Conservation (phyloP, 257 asterid species). For the Thymus quinquecostatus region DNA sequence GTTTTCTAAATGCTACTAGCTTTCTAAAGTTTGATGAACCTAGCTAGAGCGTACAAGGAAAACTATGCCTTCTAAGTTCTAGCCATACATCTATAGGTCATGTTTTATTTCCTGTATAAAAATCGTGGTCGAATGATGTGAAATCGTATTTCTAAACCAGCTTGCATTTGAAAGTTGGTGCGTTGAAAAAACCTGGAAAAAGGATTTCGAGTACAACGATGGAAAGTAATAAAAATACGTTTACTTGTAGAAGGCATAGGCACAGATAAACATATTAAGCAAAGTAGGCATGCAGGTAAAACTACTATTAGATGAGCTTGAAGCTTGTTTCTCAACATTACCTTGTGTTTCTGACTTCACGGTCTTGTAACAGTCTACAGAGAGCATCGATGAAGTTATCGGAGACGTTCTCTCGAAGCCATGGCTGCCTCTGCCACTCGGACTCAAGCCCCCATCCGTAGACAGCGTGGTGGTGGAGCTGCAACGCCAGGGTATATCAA, state of each 20-base stretch:
- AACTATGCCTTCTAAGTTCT: background rate
- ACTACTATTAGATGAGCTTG: background rate
- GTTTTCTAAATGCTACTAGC: background rate
- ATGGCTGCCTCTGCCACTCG: slow-evolving; percentile 93
- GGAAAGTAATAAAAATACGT: background rate
- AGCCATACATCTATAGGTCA: background rate
- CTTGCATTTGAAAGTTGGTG: background rate
- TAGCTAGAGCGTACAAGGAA: background rate
- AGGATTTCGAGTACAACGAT: background rate
- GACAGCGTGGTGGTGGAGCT: slow-evolving; percentile 78
- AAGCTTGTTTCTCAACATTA: slow-evolving; percentile 8
- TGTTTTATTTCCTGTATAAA: background rate
- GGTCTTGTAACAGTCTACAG: slow-evolving; percentile 60
- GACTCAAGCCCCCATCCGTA: slow-evolving; percentile 77
- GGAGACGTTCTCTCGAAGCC: slow-evolving; percentile 90
- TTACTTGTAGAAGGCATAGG: background rate
- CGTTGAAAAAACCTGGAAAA: background rate
- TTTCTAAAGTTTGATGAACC: background rate
- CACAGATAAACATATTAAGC: background rate
- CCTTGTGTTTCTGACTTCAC: background rate
- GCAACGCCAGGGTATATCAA: slow-evolving; percentile 80
- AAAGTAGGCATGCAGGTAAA: background rate
- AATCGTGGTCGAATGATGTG: background rate
- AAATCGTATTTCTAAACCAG: background rate
- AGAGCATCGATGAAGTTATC: slow-evolving; percentile 85